Percentiles rank a stretch among this genome's conserved stretches.
These are phyloP conservation scores for Fusarium liriodendri DNA, from an alignment of 2,329 filamentous ascomycete species.

Conservation along the genomic window DNA sequence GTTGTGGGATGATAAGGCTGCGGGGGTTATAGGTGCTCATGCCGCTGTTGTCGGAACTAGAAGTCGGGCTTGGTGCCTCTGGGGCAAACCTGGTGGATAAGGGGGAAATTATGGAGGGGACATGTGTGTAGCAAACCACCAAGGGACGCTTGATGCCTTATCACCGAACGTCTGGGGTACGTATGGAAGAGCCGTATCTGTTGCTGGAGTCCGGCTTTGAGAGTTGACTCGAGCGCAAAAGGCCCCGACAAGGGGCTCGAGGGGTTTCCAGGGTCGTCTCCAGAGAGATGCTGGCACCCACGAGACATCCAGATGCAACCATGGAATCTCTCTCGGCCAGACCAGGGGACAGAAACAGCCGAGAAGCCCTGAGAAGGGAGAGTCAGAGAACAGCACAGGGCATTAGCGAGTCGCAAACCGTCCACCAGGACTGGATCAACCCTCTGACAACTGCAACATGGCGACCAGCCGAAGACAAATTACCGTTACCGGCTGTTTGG, in stretches of 20 bases:
- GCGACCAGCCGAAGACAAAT: conserved; percentile 3
- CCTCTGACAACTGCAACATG: background rate
- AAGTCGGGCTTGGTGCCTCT: conserved; percentile 11
- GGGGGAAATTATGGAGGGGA: conserved; percentile 37
- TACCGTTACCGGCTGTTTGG: conserved; percentile 3
- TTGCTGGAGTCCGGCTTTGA: background rate
- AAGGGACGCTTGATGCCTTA: conserved; percentile 27
- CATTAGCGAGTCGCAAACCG: background rate
- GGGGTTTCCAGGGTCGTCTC: background rate
- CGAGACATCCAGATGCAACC: conserved; percentile 4
- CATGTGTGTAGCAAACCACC: conserved; percentile 1
- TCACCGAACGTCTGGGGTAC: conserved; percentile 20
- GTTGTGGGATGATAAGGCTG: conserved; percentile 33
- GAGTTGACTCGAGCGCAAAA: background rate
- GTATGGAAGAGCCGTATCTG: conserved; percentile 7
- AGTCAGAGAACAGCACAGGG: background rate
- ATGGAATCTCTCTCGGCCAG: conserved; percentile 5
- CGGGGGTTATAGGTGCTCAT: conserved; percentile 3
- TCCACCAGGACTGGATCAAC: background rate
- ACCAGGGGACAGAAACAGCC: background rate
- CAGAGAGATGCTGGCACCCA: background rate
- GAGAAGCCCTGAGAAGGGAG: background rate
- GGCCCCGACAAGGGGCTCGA: conserved; percentile 5
- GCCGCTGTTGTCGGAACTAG: conserved; percentile 14
- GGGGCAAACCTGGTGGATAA: conserved; percentile 24